Percentiles rank a stretch among this genome's conserved stretches.
Evolutionary conservation across 176 grass and related monocot species (phyloP).

Genomic region (Stipa capillata): DNA sequence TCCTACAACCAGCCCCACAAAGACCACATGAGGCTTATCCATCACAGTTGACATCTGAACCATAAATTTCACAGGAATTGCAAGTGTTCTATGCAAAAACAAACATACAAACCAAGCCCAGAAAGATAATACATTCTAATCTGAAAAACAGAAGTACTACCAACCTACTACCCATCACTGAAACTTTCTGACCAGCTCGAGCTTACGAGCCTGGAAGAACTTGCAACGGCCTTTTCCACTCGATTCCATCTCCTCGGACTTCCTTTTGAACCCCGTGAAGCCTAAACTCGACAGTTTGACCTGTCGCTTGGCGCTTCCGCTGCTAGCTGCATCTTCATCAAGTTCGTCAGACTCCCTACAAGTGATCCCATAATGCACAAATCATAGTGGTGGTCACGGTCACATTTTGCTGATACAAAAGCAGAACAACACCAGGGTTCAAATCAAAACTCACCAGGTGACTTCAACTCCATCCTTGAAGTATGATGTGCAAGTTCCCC

Average conservation of each 20-base stretch:
- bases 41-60: not conserved
- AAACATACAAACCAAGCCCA: not conserved
- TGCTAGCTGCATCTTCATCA: conserved; percentile 51
- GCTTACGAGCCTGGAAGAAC: conserved; percentile 81
- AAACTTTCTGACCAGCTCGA: conserved; percentile 65
- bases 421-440: not conserved
- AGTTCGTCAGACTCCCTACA: conserved; percentile 81
- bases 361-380: not conserved
- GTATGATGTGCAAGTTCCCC: conserved; percentile 80
- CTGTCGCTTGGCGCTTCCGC: conserved; percentile 46
- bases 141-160: not conserved
- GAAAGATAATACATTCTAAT: not conserved
- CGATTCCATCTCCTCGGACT: conserved; percentile 75
- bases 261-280: conserved; percentile 72
- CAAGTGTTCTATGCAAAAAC: not conserved
- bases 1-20: too few relatives aligned
- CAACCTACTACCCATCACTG: not conserved
- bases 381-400: not conserved
- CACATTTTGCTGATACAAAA: not conserved
- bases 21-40: too few relatives aligned
- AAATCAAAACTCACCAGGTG: conserved; percentile 50
- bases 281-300: too few relatives aligned
- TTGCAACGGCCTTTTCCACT: conserved; percentile 87
- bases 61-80: not conserved
- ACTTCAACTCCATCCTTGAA: conserved; percentile 65